Conservation (phyloP, 176 grass and related monocot genomes). For the Oryza meridionalis region DNA sequence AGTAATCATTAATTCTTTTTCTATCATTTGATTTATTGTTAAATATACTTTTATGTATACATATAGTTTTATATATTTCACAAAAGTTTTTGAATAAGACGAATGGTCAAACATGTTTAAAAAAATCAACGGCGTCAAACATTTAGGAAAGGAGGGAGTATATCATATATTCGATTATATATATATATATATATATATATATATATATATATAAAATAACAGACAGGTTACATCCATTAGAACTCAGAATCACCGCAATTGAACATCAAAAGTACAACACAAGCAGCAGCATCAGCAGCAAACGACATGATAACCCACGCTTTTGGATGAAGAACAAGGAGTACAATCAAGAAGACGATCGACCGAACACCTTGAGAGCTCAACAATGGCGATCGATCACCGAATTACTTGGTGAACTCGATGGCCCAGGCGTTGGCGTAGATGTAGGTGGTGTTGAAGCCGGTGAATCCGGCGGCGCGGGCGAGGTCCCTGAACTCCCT, state of each 20-base stretch:
- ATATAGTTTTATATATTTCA: too few relatives aligned
- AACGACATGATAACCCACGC: background rate
- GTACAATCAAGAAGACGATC: background rate
- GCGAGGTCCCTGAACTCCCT: constrained; percentile 76
- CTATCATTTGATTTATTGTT: too few relatives aligned
- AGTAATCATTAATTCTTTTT: too few relatives aligned
- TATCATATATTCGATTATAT: background rate
- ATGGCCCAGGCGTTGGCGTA: constrained; percentile 64
- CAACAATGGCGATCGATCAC: too few relatives aligned
- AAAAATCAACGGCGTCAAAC: too few relatives aligned
- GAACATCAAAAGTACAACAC: constrained; percentile 2
- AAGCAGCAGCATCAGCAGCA: background rate
- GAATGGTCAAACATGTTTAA: too few relatives aligned
- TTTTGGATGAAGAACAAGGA: background rate
- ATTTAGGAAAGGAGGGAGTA: too few relatives aligned
- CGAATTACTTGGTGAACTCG: constrained; percentile 76
- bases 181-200: too few relatives aligned
- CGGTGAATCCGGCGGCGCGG: constrained; percentile 52
- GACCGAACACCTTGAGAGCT: background rate
- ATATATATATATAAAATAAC: background rate
- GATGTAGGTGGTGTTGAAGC: constrained; percentile 60
- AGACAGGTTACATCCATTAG: constrained; percentile 18
- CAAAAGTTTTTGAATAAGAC: too few relatives aligned
- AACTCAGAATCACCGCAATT: background rate
- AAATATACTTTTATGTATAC: too few relatives aligned